Base-by-base conservation (phyloP, 176 grass and related monocot genomes). In the Eremochloa ophiuroides region DNA sequence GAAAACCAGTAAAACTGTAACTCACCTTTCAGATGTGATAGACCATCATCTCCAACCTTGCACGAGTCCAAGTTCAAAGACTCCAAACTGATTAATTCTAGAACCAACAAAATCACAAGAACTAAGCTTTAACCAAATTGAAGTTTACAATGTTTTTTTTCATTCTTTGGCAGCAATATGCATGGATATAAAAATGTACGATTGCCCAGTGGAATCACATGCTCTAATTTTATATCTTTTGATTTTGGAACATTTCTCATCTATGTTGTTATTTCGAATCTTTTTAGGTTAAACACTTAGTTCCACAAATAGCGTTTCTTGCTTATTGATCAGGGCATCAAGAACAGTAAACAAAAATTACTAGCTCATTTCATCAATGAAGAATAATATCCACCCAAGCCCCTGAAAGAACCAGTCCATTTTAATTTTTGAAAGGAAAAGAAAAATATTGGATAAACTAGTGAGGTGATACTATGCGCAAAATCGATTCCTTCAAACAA, bases 1-100 rank as follows among this genome's bases (percentile, higher is more conserved):
- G 0, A 62, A 76, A 37, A 63, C 6, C 51, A 26, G 11, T 50
- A 50, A 63, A 74, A 59, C 79, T 39, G 46, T 33, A 76, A 44
- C 65, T 86, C 72, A 93, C 96, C 88, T 84, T 93, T 98, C 63
- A 98, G 76, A 71, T 95, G 82, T 64, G 83, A 48, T 73, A 98
- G 70, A 51, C 96, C 96, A 84, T 91, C 82, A 71, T 91, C 93
- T n/a, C 88, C 84, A 79, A 95, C 79, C 82, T 89, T 98, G 86
- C 96, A 98, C 48, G 96, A 95, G 86, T 98, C 96, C 79, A 98
- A 91, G 75, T 95, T 95, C 30, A 98, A 76, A 80, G 83, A 95
- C 79, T 98, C 96, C 85, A 98, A 88, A 88, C 83, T 93, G 18
- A 85, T 88, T 72, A 93, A 88, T 31, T 83, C 96, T 98, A 82